Conservation (phyloP, 495 filamentous ascomycete species). For the Trichoderma orchidacearum region DNA sequence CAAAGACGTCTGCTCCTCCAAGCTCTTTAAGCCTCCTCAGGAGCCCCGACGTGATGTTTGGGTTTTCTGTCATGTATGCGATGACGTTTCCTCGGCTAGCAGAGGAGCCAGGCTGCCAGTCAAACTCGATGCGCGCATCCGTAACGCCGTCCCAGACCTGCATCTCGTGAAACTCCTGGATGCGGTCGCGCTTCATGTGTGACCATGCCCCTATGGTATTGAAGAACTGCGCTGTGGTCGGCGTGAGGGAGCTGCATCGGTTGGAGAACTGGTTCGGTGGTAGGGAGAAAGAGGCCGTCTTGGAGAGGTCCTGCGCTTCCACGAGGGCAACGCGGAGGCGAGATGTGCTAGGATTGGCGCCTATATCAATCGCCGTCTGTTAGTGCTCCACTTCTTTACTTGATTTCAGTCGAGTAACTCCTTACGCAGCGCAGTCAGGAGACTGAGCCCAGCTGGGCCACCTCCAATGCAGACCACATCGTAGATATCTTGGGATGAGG, state of each 20-base stretch:
- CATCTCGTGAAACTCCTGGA: slow-evolving; percentile 87
- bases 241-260: slow-evolving; percentile 87
- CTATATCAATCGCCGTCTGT: slow-evolving; percentile 13
- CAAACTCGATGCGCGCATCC: slow-evolving; percentile 76
- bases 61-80: slow-evolving; percentile 93
- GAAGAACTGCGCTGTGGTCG: slow-evolving; percentile 59
- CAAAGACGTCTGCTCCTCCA: slow-evolving; percentile 53
- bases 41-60: slow-evolving; percentile 69
- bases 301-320: slow-evolving; percentile 71
- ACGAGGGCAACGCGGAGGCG: slow-evolving; percentile 76
- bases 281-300: slow-evolving; percentile 48
- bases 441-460: slow-evolving; percentile 85
- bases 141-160: slow-evolving; percentile 92
- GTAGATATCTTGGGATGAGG: slow-evolving; percentile 47
- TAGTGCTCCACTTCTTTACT: neutral
- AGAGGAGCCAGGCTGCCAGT: slow-evolving; percentile 44
- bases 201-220: slow-evolving; percentile 75
- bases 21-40: slow-evolving; percentile 56
- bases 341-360: slow-evolving; percentile 57
- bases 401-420: neutral
- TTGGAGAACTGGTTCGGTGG: slow-evolving; percentile 68
- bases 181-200: slow-evolving; percentile 52
- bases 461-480: slow-evolving; percentile 95
- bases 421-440: slow-evolving; percentile 77
- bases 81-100: slow-evolving; percentile 39